Percentiles rank a stretch among this genome's conserved stretches.
Conservation (phyloP, 208 protist genomes). For the Vickermania ingenoplastis region DNA sequence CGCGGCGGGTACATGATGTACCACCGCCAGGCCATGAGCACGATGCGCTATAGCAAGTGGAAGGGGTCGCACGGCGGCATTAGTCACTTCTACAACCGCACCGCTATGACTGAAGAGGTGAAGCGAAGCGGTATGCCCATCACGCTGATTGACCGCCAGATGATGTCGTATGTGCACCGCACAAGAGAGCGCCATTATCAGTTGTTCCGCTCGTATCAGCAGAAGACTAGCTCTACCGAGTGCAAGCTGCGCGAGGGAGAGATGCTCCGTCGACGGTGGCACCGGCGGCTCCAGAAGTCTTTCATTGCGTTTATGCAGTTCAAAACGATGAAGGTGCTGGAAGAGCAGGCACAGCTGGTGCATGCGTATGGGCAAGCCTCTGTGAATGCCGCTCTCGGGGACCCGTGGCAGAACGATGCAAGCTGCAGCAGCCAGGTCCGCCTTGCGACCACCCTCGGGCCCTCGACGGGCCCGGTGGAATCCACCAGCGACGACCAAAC, state of each 20-base stretch:
- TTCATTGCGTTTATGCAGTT: conserved; percentile 89
- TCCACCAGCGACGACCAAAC: background rate
- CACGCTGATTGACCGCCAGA: conserved; percentile 68
- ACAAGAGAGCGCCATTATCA: conserved; percentile 77
- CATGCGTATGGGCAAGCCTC: conserved; percentile 78
- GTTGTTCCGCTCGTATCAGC: conserved; percentile 84
- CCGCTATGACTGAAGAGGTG: conserved; percentile 73
- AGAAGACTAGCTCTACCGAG: conserved; percentile 81
- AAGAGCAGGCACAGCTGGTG: conserved; percentile 80
- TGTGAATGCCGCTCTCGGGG: conserved; percentile 77
- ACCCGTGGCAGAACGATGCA: conserved; percentile 19
- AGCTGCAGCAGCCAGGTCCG: background rate
- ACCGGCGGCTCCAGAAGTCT: conserved; percentile 73
- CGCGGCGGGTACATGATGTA: conserved; percentile 84
- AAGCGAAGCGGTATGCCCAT: conserved; percentile 42
- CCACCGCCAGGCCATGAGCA: conserved; percentile 79
- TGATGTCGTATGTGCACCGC: conserved; percentile 86
- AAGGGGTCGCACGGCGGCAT: conserved; percentile 60
- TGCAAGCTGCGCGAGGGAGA: conserved; percentile 78
- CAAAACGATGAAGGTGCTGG: conserved; percentile 86
- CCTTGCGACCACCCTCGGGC: too few species aligned
- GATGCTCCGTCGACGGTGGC: conserved; percentile 79
- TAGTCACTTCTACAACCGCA: conserved; percentile 83
- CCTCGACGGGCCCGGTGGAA: background rate
- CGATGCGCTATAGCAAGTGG: conserved; percentile 82